Evolutionary conservation across 495 filamentous ascomycete genomes (phyloP), one percentile per base, ranked within the genome.

Genomic region (Aspergillus haitiensis): DNA sequence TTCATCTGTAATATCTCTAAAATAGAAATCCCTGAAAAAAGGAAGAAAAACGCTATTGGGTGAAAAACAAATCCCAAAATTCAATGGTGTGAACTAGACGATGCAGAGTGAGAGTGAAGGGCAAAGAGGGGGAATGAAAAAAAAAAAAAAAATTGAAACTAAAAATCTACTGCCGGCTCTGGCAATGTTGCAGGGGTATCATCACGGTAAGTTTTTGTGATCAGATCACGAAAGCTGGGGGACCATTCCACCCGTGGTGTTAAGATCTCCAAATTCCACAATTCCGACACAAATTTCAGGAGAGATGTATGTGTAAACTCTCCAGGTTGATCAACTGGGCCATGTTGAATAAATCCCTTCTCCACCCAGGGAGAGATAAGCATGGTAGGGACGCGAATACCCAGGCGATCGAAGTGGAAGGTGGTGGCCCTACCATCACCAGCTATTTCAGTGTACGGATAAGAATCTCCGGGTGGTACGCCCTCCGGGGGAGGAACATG

Each of bases 341-440:
- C 58, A 40, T 79, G 67, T 67, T 81, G 75, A 9, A 82, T 69
- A 4, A 67, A 13, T 0, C 78, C 78, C 61, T 78, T 78, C 9
- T 55, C 64, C 2, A 81, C 75, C 75, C 77, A 81, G 2, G 79
- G 79, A 5, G 79, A 82, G 51, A 81, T 80, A 8, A 83, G 63
- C 5, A 81, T 60, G 0, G 80, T 80, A 0, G 81, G 81, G 10
- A 82, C 74, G 11, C 81, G 76, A 32, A 78, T 65, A 11, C 81
- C 79, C n/a, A 81, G 71, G 44, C 81, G 74, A 64, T 78, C 72
- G 58, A 81, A 83, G 51, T 72, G 64, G 61, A 81, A 80, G 3
- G 75, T 80, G 45, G 73, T 74, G n/a, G 69, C 58, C 31, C 69
- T 51, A 32, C 79, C 81, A 46, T 78, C 74, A 1, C 53, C 56